phyloP scores from a whole-genome alignment of 129 eudicot species.

The Solidago caesia region DNA sequence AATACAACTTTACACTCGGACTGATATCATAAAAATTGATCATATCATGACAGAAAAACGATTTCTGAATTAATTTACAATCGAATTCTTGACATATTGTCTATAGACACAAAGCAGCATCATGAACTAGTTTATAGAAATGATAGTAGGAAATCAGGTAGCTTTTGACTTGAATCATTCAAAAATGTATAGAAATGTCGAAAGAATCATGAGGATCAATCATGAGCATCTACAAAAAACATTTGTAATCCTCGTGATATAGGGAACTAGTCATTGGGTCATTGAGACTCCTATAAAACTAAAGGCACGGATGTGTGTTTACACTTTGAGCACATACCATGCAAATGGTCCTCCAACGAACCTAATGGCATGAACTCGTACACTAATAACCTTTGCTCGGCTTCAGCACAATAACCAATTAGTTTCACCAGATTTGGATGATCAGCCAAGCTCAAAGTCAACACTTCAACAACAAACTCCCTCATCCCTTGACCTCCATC shows the following conservation, averaged over 20 bases:
- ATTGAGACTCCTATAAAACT: neutral
- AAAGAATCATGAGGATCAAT: neutral
- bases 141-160: neutral
- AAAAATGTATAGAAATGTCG: neutral
- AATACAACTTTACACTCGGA: neutral
- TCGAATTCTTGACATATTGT: neutral
- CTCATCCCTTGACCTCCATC: slow-evolving; percentile 70
- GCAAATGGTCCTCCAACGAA: slow-evolving; percentile 76
- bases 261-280: neutral
- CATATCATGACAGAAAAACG: neutral
- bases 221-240: neutral
- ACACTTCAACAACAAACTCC: slow-evolving; percentile 75
- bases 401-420: slow-evolving; percentile 84
- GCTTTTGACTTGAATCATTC: neutral
- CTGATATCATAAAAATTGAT: neutral
- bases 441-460: slow-evolving; percentile 61
- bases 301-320: neutral
- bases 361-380: slow-evolving; percentile 90
- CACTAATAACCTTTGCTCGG: slow-evolving; percentile 74
- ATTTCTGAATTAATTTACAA: neutral
- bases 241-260: neutral
- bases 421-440: slow-evolving; percentile 79
- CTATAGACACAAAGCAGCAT: neutral
- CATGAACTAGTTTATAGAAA: no score
- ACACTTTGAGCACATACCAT: slow-evolving; percentile 39